Evolutionary conservation across 2,329 filamentous ascomycete species (phyloP).

Genomic region (Penicillium expansum): DNA sequence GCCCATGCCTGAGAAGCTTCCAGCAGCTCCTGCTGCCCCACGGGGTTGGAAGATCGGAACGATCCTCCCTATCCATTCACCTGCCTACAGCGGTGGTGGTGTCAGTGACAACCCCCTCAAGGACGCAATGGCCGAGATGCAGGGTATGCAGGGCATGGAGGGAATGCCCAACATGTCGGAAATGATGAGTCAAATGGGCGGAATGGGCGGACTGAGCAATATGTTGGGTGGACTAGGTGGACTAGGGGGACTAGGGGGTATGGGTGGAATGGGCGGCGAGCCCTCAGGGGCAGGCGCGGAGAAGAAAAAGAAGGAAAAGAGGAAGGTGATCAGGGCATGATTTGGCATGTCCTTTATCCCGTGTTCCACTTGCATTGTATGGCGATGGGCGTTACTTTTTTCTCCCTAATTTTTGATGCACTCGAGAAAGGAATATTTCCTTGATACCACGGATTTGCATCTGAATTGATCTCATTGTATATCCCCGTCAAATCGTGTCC

Average conservation of each 20-base stretch:
- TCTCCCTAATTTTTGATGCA: conserved; percentile 6
- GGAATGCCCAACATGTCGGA: conserved; percentile 52
- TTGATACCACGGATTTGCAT: conserved; percentile 8
- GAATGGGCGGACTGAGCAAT: conserved; percentile 51
- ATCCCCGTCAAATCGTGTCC: too few relatives aligned
- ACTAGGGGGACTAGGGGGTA: conserved; percentile 18
- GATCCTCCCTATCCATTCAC: conserved; percentile 80
- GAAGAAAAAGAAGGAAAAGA: conserved; percentile 52
- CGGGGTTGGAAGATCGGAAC: conserved; percentile 87
- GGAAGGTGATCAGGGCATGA: conserved; percentile 46
- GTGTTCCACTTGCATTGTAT: conserved; percentile 38
- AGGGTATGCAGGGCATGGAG: conserved; percentile 45
- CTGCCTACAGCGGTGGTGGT: conserved; percentile 86
- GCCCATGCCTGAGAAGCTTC: conserved; percentile 63
- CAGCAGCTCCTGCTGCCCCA: conserved; percentile 72
- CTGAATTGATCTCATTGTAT: conserved; percentile 7
- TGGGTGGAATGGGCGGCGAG: conserved; percentile 49
- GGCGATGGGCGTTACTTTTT: conserved; percentile 37
- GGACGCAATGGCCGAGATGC: conserved; percentile 96
- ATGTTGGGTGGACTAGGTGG: conserved; percentile 7
- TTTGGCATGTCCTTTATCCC: conserved; percentile 12
- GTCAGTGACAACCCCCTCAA: conserved; percentile 92
- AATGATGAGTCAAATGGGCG: conserved; percentile 14
- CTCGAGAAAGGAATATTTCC: conserved; percentile 8
- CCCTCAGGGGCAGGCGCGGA: conserved; percentile 28